Evolutionary conservation across 345 rosid genomes (phyloP), one percentile per base, ranked within the genome.

Genomic region (Eucalyptus erythrocorys): DNA sequence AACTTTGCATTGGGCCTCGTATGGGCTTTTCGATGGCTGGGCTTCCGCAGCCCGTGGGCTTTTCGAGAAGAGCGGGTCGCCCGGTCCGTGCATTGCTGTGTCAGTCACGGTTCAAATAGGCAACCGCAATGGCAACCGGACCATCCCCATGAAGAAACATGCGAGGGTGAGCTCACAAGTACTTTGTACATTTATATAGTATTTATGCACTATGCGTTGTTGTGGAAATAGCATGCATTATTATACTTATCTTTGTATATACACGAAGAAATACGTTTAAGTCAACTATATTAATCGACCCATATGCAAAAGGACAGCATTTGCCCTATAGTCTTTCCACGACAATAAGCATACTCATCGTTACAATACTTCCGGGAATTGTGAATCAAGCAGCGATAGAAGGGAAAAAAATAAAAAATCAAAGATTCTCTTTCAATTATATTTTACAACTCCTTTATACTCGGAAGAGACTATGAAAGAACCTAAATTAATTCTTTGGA

Each of bases 341-440:
- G 53, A 16, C 53, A 50, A 50, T 50, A 50, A 50, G 53, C 53
- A 50, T 50, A 8, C 53, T 50, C 53, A 16, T 50, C 4, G 21
- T 50, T 1, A 50, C 53, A 16, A 0, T 50, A 50, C 8, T 50
- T 50, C 21, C 3, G 2, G 21, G 53, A 50, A 50, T 50, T 16
- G 53, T 4, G 21, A 50, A 50, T 57, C 64, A 21, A 57, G 64
- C 7, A 1, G 61, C 30, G 3, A 26, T 57, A 57, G n/a, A 57
- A 57, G 26, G 7, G 15, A 5, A 59, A 59, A 17, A 50, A 14
- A 15, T 0, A 15, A 49, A 49, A 57, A 24, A 11, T 1, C 2
- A 57, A 10, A 57, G 15, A 57, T 57, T 57, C 7, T 6, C 30
- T 57, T 57, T 57, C n/a, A 57, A 57, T 57, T 57, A 57, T 57